Conservation (phyloP, 139 green algal genomes). For the Chloropicon primus region DNA sequence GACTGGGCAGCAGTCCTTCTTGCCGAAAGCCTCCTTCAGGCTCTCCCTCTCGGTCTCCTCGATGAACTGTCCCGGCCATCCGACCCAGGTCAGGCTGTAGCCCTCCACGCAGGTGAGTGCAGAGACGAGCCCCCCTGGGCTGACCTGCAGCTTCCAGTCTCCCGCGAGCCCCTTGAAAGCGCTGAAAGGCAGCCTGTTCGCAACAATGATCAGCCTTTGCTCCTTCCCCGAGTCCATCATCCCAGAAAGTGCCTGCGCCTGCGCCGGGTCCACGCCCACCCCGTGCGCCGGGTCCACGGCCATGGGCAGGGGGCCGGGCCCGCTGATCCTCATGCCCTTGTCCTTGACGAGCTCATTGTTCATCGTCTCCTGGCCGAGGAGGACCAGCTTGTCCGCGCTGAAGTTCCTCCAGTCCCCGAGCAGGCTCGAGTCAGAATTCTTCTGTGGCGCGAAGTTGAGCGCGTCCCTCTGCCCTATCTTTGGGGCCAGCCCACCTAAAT, state of each 20-base stretch:
- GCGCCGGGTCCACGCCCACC: neutral
- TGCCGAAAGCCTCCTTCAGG: conserved; percentile 48
- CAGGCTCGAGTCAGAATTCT: neutral
- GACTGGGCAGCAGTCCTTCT: conserved; percentile 45
- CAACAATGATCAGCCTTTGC: conserved; percentile 82
- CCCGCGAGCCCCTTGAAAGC: conserved; percentile 51
- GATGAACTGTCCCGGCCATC: conserved; percentile 70
- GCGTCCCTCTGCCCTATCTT: neutral
- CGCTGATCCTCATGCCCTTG: neutral
- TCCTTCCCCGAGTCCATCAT: neutral
- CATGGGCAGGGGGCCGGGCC: neutral
- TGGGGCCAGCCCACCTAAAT: too few species aligned
- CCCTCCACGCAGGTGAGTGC: conserved; percentile 78
- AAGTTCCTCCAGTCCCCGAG: neutral
- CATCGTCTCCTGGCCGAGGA: neutral
- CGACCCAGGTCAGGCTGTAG: conserved; percentile 85
- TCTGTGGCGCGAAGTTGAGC: neutral
- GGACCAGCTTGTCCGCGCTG: neutral
- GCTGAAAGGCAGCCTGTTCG: conserved; percentile 87
- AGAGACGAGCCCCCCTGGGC: conserved; percentile 78
- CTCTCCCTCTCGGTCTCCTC: conserved; percentile 39
- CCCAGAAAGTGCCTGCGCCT: neutral
- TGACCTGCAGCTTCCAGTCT: conserved; percentile 71
- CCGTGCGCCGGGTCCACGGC: too few species aligned
- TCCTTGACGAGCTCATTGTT: neutral